Evolutionary conservation across 371 early-diverging fungal species (phyloP).

Genomic region (Polyrhizophydium stewartii): DNA sequence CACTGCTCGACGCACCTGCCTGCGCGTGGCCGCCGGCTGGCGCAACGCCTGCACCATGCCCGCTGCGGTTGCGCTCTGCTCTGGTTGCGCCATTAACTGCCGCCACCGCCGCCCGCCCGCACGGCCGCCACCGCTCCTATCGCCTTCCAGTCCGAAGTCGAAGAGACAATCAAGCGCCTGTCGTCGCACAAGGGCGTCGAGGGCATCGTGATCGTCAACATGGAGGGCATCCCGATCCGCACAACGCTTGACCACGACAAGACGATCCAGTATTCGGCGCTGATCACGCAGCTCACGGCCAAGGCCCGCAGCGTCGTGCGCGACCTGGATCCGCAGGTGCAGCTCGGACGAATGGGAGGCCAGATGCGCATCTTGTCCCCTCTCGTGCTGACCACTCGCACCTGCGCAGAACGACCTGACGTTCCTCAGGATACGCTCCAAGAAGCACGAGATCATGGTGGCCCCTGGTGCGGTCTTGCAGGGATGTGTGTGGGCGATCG

Average conservation of each 20-base stretch:
- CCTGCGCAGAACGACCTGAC: slow-evolving; percentile 74
- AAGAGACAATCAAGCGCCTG: slow-evolving; percentile 88
- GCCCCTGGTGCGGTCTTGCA: slow-evolving; percentile 70
- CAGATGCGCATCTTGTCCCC: background rate
- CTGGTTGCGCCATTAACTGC: no score
- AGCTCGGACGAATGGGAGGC: background rate
- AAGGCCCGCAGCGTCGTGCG: slow-evolving; percentile 62
- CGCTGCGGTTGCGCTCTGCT: no score
- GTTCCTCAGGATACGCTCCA: slow-evolving; percentile 87
- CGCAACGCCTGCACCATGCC: no score
- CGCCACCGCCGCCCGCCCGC: no score
- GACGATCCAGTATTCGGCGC: slow-evolving; percentile 73
- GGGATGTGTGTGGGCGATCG: background rate
- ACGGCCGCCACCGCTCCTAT: no score
- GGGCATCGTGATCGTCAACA: slow-evolving; percentile 52
- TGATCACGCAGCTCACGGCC: slow-evolving; percentile 70
- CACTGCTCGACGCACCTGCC: no score
- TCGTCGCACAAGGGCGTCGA: slow-evolving; percentile 69
- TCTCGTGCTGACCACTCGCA: no score
- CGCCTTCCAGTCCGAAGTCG: slow-evolving; percentile 75
- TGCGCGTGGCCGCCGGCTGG: no score
- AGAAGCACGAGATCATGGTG: slow-evolving; percentile 93
- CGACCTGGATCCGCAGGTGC: slow-evolving; percentile 69
- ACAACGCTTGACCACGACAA: slow-evolving; percentile 78
- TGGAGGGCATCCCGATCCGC: slow-evolving; percentile 75